Evolutionary conservation across 768 basidiomycete genomes (phyloP).

Genomic region (Pholiota molesta): DNA sequence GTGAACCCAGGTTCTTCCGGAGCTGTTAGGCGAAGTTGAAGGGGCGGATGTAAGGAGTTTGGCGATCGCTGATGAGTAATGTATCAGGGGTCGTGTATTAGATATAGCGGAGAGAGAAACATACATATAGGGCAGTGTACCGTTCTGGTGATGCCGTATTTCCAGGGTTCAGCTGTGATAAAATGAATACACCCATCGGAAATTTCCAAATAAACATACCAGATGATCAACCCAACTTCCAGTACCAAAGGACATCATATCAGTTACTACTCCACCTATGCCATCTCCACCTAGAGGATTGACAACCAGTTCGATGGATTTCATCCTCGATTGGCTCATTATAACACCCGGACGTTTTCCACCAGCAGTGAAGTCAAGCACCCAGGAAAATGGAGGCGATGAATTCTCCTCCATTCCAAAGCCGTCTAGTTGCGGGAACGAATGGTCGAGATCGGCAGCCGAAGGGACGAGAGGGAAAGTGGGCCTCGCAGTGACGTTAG

Average conservation of each 20-base stretch:
- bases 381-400: slow-evolving; percentile 52
- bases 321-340: slow-evolving; percentile 74
- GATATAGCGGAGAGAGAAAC: slow-evolving; percentile 18
- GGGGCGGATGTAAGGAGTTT: slow-evolving; percentile 65
- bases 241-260: slow-evolving; percentile 48
- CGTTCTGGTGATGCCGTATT: slow-evolving; percentile 54
- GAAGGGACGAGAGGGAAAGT: slow-evolving; percentile 54
- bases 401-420: slow-evolving; percentile 22
- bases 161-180: slow-evolving; percentile 54
- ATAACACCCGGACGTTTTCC: slow-evolving; percentile 60
- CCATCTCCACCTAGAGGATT: slow-evolving; percentile 53
- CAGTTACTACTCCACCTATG: slow-evolving; percentile 38
- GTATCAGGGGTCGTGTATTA: background rate
- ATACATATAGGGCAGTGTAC: slow-evolving; percentile 70
- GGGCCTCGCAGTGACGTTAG: slow-evolving; percentile 48
- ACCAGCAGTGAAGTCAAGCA: slow-evolving; percentile 71
- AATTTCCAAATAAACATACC: slow-evolving; percentile 35
- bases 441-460: slow-evolving; percentile 51
- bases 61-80: slow-evolving; percentile 56
- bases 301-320: slow-evolving; percentile 68
- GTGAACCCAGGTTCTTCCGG: slow-evolving; percentile 80
- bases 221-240: slow-evolving; percentile 71
- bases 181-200: slow-evolving; percentile 3
- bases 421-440: slow-evolving; percentile 48
- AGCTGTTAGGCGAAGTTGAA: slow-evolving; percentile 64